Base-by-base conservation (phyloP, 495 filamentous ascomycete species). In the Collariella sp. region DNA sequence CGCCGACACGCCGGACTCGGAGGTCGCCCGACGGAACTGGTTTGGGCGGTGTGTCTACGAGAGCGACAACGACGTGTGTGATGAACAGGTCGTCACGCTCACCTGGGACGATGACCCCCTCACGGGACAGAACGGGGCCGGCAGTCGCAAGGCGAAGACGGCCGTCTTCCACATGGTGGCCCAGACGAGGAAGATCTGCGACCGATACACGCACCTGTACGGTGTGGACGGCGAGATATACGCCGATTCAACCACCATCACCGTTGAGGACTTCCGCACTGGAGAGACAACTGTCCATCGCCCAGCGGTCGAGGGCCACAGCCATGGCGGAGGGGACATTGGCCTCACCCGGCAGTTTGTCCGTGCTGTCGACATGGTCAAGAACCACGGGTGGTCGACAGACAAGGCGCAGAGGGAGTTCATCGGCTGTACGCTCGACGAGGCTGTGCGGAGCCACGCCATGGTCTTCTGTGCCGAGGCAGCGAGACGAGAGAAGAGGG, bases 41-140 rank as follows among this genome's bases (percentile, higher is more conserved):
- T 96, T 88, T 61, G 93, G 93, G 1, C 82, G 91, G 29, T 98
- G 94, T 65, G 93, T 98, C 9, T 98, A 84, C 69, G 93, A 96
- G 66, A 76, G 83, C 15, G 88, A 91, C 66, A 98, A 96, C 62
- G 82, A 89, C 62, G 93, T 91, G 20, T 88, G 84, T 63, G 93
- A 98, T 65, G 88, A 96, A 62, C 91, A 97, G 66, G 71, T 83
- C 24, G 93, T 97, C 9, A 90, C 84, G 0, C 80, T 96, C 20
- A 79, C 76, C 2, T 97, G 93, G 91, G 83, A 89, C 35, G 83
- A 86, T 20, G 82, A 86, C 52, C 73, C 73, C 0, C 41, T 76
- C 19, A 50, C 46, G 3, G 20, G 10, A 3, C 23, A n/a, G 1
- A 9, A 23, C 19, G 24, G 22, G 6, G 7, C 20, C 24, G 15